phyloP scores from a whole-genome alignment of 2,329 filamentous ascomycete genomes.

The Mycocentrospora acerina region DNA sequence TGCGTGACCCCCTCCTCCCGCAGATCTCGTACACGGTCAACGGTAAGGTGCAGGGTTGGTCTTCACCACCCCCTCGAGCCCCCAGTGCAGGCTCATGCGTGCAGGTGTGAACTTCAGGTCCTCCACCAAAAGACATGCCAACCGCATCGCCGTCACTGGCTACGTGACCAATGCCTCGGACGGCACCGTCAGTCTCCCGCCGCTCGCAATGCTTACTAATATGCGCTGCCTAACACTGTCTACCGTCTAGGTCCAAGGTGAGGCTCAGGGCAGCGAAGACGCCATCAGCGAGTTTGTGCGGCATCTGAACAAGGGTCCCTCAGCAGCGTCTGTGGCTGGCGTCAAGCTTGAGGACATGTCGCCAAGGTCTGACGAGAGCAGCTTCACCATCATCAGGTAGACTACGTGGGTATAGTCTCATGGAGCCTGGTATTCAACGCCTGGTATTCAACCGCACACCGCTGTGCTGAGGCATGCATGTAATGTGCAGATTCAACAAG shows the following conservation, averaged over 20 bases:
- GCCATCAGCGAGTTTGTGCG: conserved; percentile 69
- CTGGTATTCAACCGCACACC: too few species aligned
- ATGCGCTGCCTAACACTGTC: conserved; percentile 7
- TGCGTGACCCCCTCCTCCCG: too few species aligned
- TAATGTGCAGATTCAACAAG: too few species aligned
- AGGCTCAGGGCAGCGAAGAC: conserved; percentile 75
- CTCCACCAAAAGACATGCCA: conserved; percentile 48
- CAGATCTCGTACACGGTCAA: conserved; percentile 52
- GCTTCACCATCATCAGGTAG: conserved; percentile 51
- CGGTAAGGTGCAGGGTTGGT: conserved; percentile 48
- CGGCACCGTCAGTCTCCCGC: conserved; percentile 40
- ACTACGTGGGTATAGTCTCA: too few species aligned
- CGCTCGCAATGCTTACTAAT: neutral
- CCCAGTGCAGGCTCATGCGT: neutral
- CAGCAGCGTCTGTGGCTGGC: conserved; percentile 69
- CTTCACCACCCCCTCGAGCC: neutral
- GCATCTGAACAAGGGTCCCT: conserved; percentile 73
- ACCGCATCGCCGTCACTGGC: conserved; percentile 47
- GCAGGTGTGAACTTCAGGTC: conserved; percentile 54
- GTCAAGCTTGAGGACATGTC: conserved; percentile 70
- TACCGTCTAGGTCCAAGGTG: conserved; percentile 72
- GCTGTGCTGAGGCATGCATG: too few species aligned
- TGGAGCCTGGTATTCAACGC: too few species aligned
- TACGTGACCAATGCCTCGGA: conserved; percentile 50
- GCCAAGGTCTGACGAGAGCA: conserved; percentile 65